Evolutionary conservation across 2,329 filamentous ascomycete genomes (phyloP).

Genomic region (Trichoderma breve): DNA sequence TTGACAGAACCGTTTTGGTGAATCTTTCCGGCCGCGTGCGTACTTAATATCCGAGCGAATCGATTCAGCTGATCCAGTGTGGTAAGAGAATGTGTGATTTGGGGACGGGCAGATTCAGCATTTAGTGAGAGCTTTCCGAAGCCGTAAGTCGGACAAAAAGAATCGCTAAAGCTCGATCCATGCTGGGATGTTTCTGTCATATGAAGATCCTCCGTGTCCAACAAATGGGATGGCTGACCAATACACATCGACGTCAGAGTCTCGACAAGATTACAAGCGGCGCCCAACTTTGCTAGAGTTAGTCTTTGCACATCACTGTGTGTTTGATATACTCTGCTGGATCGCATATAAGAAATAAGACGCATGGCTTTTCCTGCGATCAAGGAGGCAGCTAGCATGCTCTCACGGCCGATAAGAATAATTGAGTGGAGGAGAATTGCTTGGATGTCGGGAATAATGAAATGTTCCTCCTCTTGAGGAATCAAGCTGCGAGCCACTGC

Average conservation of each 20-base stretch:
- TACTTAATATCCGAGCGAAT: constrained; percentile 11
- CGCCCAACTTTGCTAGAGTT: neutral
- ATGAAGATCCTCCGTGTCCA: neutral
- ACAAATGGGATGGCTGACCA: neutral
- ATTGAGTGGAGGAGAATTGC: constrained; percentile 9
- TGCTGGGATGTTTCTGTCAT: neutral
- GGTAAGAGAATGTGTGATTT: neutral
- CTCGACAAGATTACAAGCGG: constrained; percentile 9
- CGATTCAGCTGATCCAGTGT: neutral
- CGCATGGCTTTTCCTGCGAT: neutral
- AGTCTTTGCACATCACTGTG: neutral
- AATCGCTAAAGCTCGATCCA: neutral
- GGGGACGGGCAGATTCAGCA: neutral
- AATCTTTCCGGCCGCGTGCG: neutral
- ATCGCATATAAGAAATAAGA: neutral
- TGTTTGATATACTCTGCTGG: neutral
- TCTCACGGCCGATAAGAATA: constrained; percentile 3
- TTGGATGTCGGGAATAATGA: neutral
- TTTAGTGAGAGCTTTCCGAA: neutral
- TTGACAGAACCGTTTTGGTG: neutral
- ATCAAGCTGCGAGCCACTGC: constrained; percentile 2
- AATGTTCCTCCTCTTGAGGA: neutral
- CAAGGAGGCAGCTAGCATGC: neutral
- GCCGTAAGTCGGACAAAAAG: constrained; percentile 1
- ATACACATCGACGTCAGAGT: neutral